Evolutionary conservation across 768 basidiomycete genomes (phyloP).

Genomic region (Fistulinella prunicolor): DNA sequence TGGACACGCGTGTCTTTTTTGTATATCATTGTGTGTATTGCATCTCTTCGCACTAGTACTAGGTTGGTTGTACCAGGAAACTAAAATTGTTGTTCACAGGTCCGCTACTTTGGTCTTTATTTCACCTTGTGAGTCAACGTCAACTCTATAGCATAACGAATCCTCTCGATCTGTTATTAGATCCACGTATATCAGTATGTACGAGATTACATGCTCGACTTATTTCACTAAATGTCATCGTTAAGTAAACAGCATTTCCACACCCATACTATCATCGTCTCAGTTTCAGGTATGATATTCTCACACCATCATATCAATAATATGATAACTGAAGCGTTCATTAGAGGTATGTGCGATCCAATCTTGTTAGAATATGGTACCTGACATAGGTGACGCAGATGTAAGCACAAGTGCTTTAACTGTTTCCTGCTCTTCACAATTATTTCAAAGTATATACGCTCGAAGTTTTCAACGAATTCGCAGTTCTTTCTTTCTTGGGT

Average conservation of each 20-base stretch:
- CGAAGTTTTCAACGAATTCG: not conserved
- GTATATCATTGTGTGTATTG: conserved; percentile 9
- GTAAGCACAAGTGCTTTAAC: not conserved
- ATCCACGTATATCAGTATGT: not conserved
- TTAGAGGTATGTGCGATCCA: conserved; percentile 1
- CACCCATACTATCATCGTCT: too few relatives aligned
- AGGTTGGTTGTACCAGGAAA: too few relatives aligned
- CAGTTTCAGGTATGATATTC: too few relatives aligned
- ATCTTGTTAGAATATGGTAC: too few relatives aligned
- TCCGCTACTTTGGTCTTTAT: conserved; percentile 14
- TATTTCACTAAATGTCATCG: not conserved
- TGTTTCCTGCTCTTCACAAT: not conserved
- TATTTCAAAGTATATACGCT: not conserved
- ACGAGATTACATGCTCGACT: not conserved
- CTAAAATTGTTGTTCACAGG: not conserved
- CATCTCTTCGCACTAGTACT: too few relatives aligned
- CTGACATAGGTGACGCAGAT: too few relatives aligned
- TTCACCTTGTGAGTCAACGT: conserved; percentile 11
- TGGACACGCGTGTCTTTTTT: conserved; percentile 13
- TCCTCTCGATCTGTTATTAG: not conserved
- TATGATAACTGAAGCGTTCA: too few relatives aligned
- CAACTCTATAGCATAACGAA: too few relatives aligned
- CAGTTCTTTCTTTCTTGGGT: conserved; percentile 3
- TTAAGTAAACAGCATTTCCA: not conserved
- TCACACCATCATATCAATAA: too few relatives aligned